These are phyloP conservation scores for Scenedesmus sp. DNA, from an alignment of 163 green algal genomes.

Conservation along the genomic window DNA sequence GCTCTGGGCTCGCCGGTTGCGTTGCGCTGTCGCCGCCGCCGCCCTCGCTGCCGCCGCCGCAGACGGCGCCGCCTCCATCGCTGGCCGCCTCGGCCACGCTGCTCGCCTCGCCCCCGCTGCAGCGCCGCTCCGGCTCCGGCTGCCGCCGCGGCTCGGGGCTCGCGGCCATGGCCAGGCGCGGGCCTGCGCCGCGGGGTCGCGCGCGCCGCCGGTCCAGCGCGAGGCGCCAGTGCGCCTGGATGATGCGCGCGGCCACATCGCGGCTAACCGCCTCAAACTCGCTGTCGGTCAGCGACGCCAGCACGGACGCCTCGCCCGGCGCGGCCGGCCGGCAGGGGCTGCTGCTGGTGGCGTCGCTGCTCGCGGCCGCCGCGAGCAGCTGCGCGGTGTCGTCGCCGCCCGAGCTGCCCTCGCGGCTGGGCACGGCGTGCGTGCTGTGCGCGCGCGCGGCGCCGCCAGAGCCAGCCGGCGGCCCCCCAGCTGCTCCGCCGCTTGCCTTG, in stretches of 20 bases:
- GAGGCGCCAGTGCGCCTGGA: conserved; percentile 69
- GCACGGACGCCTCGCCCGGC: not conserved
- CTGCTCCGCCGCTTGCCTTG: too few species aligned
- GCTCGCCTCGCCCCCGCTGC: not conserved
- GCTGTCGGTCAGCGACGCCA: conserved; percentile 28
- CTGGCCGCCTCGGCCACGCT: not conserved
- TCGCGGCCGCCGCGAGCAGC: too few species aligned
- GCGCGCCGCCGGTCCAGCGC: conserved; percentile 6
- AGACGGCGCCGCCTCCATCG: not conserved
- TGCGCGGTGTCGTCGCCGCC: too few species aligned
- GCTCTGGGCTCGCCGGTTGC: not conserved
- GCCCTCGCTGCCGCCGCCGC: not conserved
- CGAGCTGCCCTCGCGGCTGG: too few species aligned
- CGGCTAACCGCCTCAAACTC: conserved; percentile 58
- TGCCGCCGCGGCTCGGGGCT: conserved; percentile 15
- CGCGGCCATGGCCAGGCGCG: too few species aligned
- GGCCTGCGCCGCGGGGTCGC: conserved; percentile 1
- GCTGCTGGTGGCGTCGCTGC: too few species aligned
- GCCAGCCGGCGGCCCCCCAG: too few species aligned
- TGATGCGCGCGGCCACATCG: conserved; percentile 74
- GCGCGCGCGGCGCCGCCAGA: too few species aligned
- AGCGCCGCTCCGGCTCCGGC: not conserved
- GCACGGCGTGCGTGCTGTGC: too few species aligned
- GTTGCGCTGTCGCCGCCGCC: conserved; percentile 16
- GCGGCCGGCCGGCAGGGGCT: not conserved